These are phyloP conservation scores for Coemansia sp. DNA, from an alignment of 192 early-diverging fungal genomes.

Conservation along the genomic window DNA sequence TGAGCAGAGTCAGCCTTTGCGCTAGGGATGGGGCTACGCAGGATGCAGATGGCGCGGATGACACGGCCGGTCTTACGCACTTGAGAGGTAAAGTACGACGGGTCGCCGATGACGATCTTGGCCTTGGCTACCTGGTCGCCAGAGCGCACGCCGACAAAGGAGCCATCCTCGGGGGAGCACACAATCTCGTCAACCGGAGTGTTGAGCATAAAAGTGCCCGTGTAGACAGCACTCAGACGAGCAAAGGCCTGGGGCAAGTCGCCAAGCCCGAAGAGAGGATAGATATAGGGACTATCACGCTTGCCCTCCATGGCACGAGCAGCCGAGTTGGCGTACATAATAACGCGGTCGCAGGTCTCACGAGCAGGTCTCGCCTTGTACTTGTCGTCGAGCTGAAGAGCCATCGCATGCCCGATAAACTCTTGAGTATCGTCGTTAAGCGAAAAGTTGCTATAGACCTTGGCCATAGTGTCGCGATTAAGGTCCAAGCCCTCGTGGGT, in stretches of 20 bases:
- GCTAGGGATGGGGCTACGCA: slow-evolving; percentile 91
- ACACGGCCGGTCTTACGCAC: slow-evolving; percentile 86
- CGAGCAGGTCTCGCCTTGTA: slow-evolving; percentile 74
- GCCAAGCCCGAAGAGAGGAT: slow-evolving; percentile 97
- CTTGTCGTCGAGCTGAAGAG: slow-evolving; percentile 91
- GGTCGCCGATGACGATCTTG: slow-evolving; percentile 94
- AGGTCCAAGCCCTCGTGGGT: slow-evolving; percentile 89
- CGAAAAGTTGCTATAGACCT: slow-evolving; percentile 91
- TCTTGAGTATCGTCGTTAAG: slow-evolving; percentile 95
- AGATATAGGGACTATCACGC: slow-evolving; percentile 97
- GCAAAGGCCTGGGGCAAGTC: slow-evolving; percentile 99
- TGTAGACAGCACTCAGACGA: slow-evolving; percentile 95
- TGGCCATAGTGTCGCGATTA: slow-evolving; percentile 72
- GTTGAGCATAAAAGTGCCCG: slow-evolving; percentile 99
- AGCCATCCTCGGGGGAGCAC: slow-evolving; percentile 73
- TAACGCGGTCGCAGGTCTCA: slow-evolving; percentile 89
- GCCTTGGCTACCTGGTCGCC: slow-evolving; percentile 84
- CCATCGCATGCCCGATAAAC: slow-evolving; percentile 97
- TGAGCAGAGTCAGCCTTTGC: slow-evolving; percentile 89
- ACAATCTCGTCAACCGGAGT: slow-evolving; percentile 92
- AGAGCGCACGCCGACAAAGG: slow-evolving; percentile 87
- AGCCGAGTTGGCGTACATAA: slow-evolving; percentile 91
- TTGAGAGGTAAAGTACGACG: slow-evolving; percentile 85
- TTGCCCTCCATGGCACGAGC: slow-evolving; percentile 67
- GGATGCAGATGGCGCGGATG: slow-evolving; percentile 95